Base-by-base conservation (phyloP, 164 flowering plant species). In the Kalanchoe fedtschenkoi region DNA sequence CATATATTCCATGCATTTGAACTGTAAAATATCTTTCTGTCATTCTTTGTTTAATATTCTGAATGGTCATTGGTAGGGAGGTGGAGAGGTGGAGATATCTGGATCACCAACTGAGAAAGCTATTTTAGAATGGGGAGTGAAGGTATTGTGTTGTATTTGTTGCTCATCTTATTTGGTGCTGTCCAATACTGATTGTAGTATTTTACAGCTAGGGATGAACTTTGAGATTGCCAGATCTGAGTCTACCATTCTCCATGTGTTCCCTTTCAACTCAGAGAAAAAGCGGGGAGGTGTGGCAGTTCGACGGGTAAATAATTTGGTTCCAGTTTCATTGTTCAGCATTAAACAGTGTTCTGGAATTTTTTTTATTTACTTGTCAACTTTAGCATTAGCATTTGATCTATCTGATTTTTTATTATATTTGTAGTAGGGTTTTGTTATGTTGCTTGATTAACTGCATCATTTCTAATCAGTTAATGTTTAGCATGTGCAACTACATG, bases 21-120 rank as follows among this genome's bases (percentile, higher is more conserved):
- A 2, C 39, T 37, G 39, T 9, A 37, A 37, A n/a, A n/a, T n/a
- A n/a, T n/a, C n/a, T n/a, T n/a, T n/a, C n/a, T 46, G 35, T 63
- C 22, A n/a, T 63, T 34, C 17, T 55, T 6, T 55, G 13, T 55
- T 35, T 29, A 35, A 57, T 57, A 30, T 26, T 14, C 26, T 17
- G 5, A 21, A n/a, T 29, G 38, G 34, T 60, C 14, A 39, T 67
- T 62, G 29, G n/a, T 71, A 88, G 96, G 78, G 71, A 66, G 90
- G 85, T 62, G 88, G 76, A 60, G 80, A 68, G 22, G 60, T 75
- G 5, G 98, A 95, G 76, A 66, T 95, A 60, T 77, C 97, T 68
- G 99, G 97, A 33, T 95, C 99, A 39, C 99, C 99, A 29, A 95
- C 99, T 38, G 99, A 95, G 62, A 91, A 86, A 72, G 96, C 99